These are phyloP conservation scores for Papiliotrema laurentii DNA, from an alignment of 1,284 basidiomycete species.

Conservation along the genomic window DNA sequence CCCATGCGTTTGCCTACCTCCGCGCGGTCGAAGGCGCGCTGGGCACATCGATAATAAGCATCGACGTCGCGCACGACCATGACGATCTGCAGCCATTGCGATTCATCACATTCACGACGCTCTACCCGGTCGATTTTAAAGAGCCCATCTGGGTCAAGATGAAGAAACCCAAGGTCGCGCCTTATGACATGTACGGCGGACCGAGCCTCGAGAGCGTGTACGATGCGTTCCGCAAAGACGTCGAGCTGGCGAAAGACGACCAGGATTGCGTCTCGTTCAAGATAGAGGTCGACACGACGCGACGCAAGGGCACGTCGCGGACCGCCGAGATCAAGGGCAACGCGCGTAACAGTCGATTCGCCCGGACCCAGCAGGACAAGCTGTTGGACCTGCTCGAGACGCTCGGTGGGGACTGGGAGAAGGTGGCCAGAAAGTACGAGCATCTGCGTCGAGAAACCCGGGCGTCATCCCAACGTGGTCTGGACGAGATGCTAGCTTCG, in stretches of 20 bases:
- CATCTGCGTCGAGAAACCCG: background rate
- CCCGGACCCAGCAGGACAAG: background rate
- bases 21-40: slow-evolving; percentile 2
- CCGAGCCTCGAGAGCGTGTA: slow-evolving; percentile 3
- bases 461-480: background rate
- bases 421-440: background rate
- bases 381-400: background rate
- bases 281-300: background rate
- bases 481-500: background rate
- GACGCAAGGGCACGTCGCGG: background rate
- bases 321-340: background rate
- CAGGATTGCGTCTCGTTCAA: background rate
- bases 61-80: background rate
- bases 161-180: background rate
- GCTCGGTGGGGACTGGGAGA: background rate
- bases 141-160: background rate
- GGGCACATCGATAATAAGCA: background rate
- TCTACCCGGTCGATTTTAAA: background rate
- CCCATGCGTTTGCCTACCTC: background rate
- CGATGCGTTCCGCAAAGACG: too few species aligned
- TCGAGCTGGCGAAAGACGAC: background rate
- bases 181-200: background rate
- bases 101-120: background rate
- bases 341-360: background rate
- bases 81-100: background rate